Evolutionary conservation across 768 basidiomycete species (phyloP).

Genomic region (Hydnum rufescens): DNA sequence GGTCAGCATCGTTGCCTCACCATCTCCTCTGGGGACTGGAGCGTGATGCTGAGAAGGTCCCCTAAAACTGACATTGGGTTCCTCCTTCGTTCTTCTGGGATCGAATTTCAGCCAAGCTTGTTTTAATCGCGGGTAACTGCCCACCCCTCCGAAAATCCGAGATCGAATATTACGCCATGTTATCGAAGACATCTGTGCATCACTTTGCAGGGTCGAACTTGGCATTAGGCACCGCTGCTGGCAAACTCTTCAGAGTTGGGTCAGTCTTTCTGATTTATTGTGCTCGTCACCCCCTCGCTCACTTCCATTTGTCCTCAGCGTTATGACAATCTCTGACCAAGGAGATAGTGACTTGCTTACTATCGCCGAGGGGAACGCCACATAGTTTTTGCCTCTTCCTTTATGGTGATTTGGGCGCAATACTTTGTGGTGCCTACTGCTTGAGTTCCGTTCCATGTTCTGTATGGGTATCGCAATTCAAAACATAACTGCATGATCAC

Average conservation of each 20-base stretch:
- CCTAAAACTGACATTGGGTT: constrained; percentile 22
- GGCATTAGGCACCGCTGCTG: constrained; percentile 94
- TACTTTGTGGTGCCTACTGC: too few relatives aligned
- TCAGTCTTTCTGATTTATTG: constrained; percentile 21
- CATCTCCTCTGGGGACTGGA: constrained; percentile 70
- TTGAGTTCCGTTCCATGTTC: too few relatives aligned
- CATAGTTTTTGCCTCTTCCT: too few relatives aligned
- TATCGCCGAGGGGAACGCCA: constrained; percentile 70
- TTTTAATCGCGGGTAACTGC: constrained; percentile 97
- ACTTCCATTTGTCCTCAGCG: constrained; percentile 28
- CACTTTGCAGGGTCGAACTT: constrained; percentile 97
- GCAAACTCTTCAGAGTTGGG: constrained; percentile 98
- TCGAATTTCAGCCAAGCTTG: constrained; percentile 67
- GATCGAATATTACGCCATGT: constrained; percentile 99
- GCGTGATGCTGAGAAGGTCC: constrained; percentile 99
- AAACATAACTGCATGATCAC: too few relatives aligned
- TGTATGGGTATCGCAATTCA: too few relatives aligned
- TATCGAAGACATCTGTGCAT: constrained; percentile 97
- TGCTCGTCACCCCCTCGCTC: background rate
- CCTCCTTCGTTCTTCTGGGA: constrained; percentile 8
- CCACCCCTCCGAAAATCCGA: constrained; percentile 98
- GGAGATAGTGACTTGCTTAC: constrained; percentile 92
- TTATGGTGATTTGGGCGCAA: too few relatives aligned
- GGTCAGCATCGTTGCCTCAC: constrained; percentile 42
- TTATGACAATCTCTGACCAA: constrained; percentile 91